These are phyloP conservation scores for Cryphonectria nitschkei DNA, from an alignment of 2,329 filamentous ascomycete genomes.

Conservation along the genomic window DNA sequence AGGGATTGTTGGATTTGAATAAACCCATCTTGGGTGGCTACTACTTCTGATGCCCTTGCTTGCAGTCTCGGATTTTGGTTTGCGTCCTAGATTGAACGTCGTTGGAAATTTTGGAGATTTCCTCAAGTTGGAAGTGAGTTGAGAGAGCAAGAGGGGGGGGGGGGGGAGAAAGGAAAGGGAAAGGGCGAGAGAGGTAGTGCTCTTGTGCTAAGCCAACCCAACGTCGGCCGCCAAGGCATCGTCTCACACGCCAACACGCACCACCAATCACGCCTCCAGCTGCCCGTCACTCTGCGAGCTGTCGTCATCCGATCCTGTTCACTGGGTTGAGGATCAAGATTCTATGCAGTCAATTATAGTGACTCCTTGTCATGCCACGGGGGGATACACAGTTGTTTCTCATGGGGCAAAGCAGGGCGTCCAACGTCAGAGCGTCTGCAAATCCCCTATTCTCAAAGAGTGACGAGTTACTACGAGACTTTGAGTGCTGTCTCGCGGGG, in stretches of 20 bases:
- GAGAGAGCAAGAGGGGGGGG: background rate
- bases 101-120: background rate
- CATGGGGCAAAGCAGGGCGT: background rate
- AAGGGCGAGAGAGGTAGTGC: background rate
- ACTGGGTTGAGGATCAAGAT: background rate
- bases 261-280: background rate
- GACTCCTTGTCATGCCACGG: too few species aligned
- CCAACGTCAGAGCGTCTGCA: too few species aligned
- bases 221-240: constrained; percentile 5
- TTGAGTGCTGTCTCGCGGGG: background rate
- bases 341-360: background rate
- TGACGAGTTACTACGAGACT: too few species aligned
- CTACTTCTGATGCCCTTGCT: background rate
- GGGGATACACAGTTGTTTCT: too few species aligned
- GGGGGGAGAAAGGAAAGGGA: background rate
- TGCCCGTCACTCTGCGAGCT: background rate
- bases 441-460: too few species aligned
- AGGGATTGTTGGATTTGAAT: constrained; percentile 29
- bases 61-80: background rate
- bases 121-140: background rate
- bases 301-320: background rate
- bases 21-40: constrained; percentile 15
- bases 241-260: background rate
- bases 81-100: background rate
- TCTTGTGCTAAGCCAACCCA: background rate